Evolutionary conservation across 129 eudicot species (phyloP), one percentile per base, ranked within the genome.

Genomic region (Solidago caesia): DNA sequence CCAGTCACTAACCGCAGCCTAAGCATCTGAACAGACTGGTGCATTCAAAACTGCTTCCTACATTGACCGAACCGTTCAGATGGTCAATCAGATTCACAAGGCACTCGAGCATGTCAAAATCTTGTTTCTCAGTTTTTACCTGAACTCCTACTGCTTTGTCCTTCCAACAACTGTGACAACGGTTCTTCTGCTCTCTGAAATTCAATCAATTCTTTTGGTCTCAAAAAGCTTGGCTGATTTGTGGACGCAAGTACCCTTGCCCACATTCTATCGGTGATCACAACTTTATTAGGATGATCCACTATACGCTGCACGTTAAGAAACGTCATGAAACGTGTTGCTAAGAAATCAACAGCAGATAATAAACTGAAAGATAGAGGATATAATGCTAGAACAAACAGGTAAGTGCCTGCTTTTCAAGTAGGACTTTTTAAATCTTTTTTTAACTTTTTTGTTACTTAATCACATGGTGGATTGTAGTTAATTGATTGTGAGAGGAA

Each of bases 251-350:
- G 89, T 63, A 87, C 77, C 72, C 89, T 78, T n/a, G 92, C 92
- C 92, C 92, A 87, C 91, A 87, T 87, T 81, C 88, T 84, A 63
- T 87, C 91, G 0, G 91, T 87, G 55, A 87, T 84, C 56, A 85
- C 89, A 21, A 87, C 89, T 46, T 72, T 62, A 48, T 87, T 87
- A 57, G 75, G 87, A 69, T 70, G 60, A 59, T 85, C 92, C 51
- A 78, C 87, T 27, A 87, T 82, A 61, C 92, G 85, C 87, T 87
- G 89, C 85, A 81, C 7, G 25, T n/a, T 49, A 76, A 67, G 47
- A 71, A 65, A 58, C 69, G 47, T 62, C 56, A 60, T 83, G 59
- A 77, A 44, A 21, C 61, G 44, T 63, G 49, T 52, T 60, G 15
- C 3, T 49, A 39, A 71, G 12, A 6, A 13, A 41, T 48, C 6